Conservation (phyloP, 75 land plant species). For the Pinus tabuliformis region DNA sequence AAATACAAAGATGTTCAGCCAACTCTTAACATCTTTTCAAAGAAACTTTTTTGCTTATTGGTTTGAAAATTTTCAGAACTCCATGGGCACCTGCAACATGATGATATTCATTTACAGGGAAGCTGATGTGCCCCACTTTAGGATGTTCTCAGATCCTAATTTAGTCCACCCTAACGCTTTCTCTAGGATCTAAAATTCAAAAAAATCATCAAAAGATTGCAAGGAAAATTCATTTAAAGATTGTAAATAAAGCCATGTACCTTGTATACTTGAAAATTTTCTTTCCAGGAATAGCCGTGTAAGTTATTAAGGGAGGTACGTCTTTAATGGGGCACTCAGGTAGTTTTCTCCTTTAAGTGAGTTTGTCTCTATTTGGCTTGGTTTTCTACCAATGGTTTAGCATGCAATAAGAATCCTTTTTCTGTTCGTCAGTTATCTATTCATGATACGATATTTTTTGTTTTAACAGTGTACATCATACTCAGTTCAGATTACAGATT, state of each 20-base stretch:
- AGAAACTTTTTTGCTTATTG: too few relatives aligned
- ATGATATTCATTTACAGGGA: not conserved
- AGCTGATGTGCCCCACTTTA: not conserved
- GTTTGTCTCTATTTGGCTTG: not conserved
- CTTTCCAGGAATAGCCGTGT: too few relatives aligned
- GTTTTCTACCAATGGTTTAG: not conserved
- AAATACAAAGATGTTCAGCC: not conserved
- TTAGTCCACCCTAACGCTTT: not conserved
- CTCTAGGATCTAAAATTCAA: not conserved
- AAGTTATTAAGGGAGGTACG: too few relatives aligned
- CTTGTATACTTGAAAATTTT: too few relatives aligned
- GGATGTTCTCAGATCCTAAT: not conserved
- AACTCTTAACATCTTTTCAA: not conserved
- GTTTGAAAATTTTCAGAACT: not conserved
- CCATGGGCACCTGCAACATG: not conserved
- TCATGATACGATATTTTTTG: not conserved
- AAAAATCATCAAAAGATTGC: not conserved
- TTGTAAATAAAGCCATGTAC: not conserved
- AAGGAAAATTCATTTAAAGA: not conserved
- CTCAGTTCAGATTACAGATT: not conserved
- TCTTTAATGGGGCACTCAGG: not conserved
- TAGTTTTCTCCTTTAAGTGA: not conserved
- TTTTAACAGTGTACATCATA: not conserved
- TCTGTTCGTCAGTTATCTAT: not conserved
- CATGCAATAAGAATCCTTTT: not conserved